Base-by-base conservation (phyloP, 192 early-diverging fungal species). In the Backusella macrospora region DNA sequence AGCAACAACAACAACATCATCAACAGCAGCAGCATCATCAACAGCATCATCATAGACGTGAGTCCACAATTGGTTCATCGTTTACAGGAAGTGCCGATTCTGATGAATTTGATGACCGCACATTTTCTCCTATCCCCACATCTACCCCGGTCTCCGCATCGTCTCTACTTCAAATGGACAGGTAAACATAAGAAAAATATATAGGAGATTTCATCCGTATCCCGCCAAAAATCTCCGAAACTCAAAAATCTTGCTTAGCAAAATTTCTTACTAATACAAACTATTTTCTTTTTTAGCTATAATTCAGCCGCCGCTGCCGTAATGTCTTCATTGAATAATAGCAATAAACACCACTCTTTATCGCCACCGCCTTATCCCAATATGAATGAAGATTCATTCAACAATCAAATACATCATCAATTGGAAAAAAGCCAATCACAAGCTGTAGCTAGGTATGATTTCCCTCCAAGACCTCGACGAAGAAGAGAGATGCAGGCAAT, bases 401-500 rank as follows among this genome's bases (percentile, higher is more conserved):
- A 12, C 37, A 34, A 34, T 34, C 29, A 34, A 34, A 43, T 59
- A 13, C 52, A 59, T 21, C 52, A 59, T n/a, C 65, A 40, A 21
- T 66, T 39, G 18, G 38, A 40, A 66, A 66, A 38, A 29, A 66
- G 37, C 38, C 38, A 42, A 66, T 13, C 16, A 5, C 10, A 37
- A 3, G 7, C 49, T 14, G 34, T 29, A 65, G 65, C 65, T 18
- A 38, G 65, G 12, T 66, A 66, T 21, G 65, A 66, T 23, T 66
- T 66, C 8, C 65, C 65, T 5, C 38, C 65, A 39, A 52, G 81
- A 52, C 83, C 83, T 62, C 85, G 86, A 12, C 84, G 85, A 59
- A 80, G 85, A 62, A 80, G 86, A 39, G 86, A 88, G 69, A 88
- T 88, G 86, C 85, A 86, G 46, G 80, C 86, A 5, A 80, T 88